phyloP scores from a whole-genome alignment of 2,329 filamentous ascomycete genomes.

The Xylaria sp. region DNA sequence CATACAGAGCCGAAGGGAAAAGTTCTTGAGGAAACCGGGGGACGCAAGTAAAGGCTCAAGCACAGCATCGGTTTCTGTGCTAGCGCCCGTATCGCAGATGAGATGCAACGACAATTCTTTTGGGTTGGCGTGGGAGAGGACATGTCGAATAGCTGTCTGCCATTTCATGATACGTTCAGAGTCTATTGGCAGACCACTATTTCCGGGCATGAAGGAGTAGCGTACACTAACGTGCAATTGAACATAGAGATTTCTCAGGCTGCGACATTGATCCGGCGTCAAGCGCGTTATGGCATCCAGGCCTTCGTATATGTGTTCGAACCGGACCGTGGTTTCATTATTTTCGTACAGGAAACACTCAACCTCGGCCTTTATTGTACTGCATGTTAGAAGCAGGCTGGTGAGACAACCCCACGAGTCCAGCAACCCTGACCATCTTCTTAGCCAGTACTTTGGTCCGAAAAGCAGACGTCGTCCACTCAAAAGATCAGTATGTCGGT shows the following conservation, averaged over 20 bases:
- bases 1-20: background rate
- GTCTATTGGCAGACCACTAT: background rate
- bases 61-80: background rate
- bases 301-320: background rate
- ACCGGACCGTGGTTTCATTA: background rate
- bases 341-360: background rate
- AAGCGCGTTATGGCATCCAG: background rate
- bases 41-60: background rate
- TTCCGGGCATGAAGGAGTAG: too few relatives aligned
- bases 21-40: background rate
- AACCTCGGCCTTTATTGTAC: background rate
- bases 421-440: background rate
- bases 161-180: background rate
- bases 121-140: background rate
- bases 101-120: background rate
- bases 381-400: background rate
- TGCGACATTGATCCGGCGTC: background rate
- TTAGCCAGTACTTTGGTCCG: too few relatives aligned
- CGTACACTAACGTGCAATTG: background rate
- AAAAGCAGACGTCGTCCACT: background rate
- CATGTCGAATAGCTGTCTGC: background rate
- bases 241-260: background rate
- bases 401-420: background rate
- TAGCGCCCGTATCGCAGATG: background rate
- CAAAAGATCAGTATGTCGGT: background rate